Percentiles rank a stretch among this genome's conserved stretches.
Evolutionary conservation across 1,284 basidiomycete genomes (phyloP).

Genomic region (Chiua sp.): DNA sequence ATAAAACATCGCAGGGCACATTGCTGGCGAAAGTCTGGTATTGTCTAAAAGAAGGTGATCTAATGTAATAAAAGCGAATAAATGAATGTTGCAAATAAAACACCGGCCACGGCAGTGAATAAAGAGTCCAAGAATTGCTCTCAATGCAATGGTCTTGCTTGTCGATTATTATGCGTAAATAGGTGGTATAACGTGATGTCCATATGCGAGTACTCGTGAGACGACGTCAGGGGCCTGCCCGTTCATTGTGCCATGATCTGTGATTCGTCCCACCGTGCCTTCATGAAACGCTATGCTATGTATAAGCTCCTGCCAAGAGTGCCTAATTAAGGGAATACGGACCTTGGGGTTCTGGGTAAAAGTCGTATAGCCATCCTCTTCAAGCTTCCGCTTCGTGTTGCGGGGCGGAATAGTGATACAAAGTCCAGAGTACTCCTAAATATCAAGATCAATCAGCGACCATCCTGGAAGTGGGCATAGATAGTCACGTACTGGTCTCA

Average conservation of each 20-base stretch:
- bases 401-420: conserved; percentile 28
- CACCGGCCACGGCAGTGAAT: conserved; percentile 10
- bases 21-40: conserved; percentile 10
- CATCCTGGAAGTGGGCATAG: not conserved
- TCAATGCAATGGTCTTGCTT: not conserved
- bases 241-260: conserved; percentile 7
- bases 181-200: conserved; percentile 10
- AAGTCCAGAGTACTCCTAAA: conserved; percentile 24
- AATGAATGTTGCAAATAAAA: conserved; percentile 6
- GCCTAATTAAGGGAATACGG: not conserved
- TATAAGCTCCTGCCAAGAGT: conserved; percentile 1
- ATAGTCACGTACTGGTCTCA: conserved; percentile 24
- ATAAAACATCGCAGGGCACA: conserved; percentile 3
- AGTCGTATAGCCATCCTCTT: conserved; percentile 8
- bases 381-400: conserved; percentile 30
- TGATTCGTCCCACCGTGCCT: conserved; percentile 12
- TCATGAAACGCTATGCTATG: conserved; percentile 17
- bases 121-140: not conserved
- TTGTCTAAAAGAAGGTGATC: not conserved
- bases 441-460: conserved; percentile 3
- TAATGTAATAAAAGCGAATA: conserved; percentile 12
- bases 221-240: not conserved
- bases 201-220: conserved; percentile 6
- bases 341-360: conserved; percentile 30
- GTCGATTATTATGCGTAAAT: not conserved